phyloP scores from a whole-genome alignment of 768 basidiomycete species.

The Phlegmacium glaucopus region DNA sequence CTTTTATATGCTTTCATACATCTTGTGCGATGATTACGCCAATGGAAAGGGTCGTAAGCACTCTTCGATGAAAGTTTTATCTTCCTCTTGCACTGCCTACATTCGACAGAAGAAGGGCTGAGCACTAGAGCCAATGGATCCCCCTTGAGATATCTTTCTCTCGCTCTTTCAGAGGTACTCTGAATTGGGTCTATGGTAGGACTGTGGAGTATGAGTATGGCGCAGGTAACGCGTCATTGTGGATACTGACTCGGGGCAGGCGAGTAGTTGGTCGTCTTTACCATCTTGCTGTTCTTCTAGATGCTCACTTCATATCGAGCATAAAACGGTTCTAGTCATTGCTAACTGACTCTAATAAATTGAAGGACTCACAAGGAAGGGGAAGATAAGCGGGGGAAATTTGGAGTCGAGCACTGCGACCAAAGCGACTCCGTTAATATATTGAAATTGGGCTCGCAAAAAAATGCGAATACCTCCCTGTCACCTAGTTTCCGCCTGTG shows the following conservation, averaged over 20 bases:
- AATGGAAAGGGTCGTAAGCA: constrained; percentile 63
- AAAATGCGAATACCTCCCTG: constrained; percentile 4
- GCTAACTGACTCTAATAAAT: no score
- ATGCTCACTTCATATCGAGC: neutral
- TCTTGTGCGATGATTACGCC: constrained; percentile 59
- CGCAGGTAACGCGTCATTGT: neutral
- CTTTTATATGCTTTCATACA: constrained; percentile 45
- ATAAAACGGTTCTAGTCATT: neutral
- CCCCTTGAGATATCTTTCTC: constrained; percentile 48
- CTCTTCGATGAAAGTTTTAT: constrained; percentile 72
- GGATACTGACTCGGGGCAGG: neutral
- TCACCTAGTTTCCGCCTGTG: constrained; percentile 3
- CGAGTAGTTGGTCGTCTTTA: no score
- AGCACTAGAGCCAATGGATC: constrained; percentile 53
- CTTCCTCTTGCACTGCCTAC: constrained; percentile 48
- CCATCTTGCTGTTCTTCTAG: no score
- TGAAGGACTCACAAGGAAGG: constrained; percentile 12
- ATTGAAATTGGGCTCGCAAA: neutral
- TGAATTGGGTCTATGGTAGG: constrained; percentile 13
- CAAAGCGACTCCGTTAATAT: constrained; percentile 10
- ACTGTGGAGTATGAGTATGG: constrained; percentile 3
- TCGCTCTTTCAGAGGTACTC: constrained; percentile 40
- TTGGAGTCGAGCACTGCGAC: constrained; percentile 8
- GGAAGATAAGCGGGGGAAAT: constrained; percentile 15
- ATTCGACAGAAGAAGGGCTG: constrained; percentile 48